Evolutionary conservation across 2,329 filamentous ascomycete genomes (phyloP).

Genomic region (Aspergillus unguis): DNA sequence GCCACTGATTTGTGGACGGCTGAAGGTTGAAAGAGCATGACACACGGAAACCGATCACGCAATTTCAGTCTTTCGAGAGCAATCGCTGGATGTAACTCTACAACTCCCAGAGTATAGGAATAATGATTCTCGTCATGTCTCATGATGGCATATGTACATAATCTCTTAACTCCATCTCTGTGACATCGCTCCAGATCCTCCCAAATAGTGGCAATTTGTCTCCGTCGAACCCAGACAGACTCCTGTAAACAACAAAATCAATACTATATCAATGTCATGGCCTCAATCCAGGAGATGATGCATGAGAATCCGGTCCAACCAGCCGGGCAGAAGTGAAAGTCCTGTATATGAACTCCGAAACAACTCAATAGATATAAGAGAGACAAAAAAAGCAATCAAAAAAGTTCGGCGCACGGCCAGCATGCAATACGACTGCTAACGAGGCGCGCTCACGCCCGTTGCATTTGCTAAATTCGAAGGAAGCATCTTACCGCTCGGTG

Average conservation of each 20-base stretch:
- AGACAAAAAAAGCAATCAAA: slow-evolving; percentile 6
- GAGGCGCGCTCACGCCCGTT: slow-evolving; percentile 34
- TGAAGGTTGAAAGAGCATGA: slow-evolving; percentile 16
- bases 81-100: slow-evolving; percentile 9
- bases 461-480: slow-evolving; percentile 31
- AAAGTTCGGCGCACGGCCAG: slow-evolving; percentile 18
- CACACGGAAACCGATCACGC: slow-evolving; percentile 30
- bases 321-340: slow-evolving; percentile 4
- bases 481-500: slow-evolving; percentile 29
- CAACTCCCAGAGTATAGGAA: background rate
- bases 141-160: background rate
- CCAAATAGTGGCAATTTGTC: slow-evolving; percentile 22
- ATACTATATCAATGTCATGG: slow-evolving; percentile 1
- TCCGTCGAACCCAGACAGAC: slow-evolving; percentile 15
- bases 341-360: slow-evolving; percentile 14
- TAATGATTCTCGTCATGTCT: background rate
- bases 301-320: slow-evolving; percentile 9
- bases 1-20: background rate
- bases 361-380: slow-evolving; percentile 13
- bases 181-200: slow-evolving; percentile 8
- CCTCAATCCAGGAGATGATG: background rate
- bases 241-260: slow-evolving; percentile 11
- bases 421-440: slow-evolving; percentile 21
- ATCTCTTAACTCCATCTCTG: background rate
- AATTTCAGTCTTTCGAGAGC: slow-evolving; percentile 15